Base-by-base conservation (phyloP, 2,329 filamentous ascomycete species). In the Calonectria montana region DNA sequence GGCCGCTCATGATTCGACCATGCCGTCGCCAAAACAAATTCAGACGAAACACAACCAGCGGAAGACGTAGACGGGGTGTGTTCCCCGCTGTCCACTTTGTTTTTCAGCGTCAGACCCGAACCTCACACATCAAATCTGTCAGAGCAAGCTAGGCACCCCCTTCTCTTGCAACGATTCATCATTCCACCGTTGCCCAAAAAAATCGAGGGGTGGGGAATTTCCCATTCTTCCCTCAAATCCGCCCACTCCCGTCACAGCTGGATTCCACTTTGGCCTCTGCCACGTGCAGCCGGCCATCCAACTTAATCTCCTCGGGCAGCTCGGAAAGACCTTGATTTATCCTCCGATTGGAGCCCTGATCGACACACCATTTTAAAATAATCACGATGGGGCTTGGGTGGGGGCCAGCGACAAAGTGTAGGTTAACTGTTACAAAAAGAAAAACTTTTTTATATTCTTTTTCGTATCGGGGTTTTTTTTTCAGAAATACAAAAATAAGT, bases 231-330 rank as follows among this genome's bases (percentile, higher is more conserved):
- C n/a, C 8, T 18, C 41, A 18, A 18, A 41, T 18, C 39, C 4
- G 39, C 39, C 39, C 15, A 7, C 39, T 18, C 39, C 39, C 39
- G 39, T 41, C 39, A 18, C 39, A 41, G 15, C 41, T n/a, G 41
- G 41, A 43, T 43, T 18, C 41, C 41, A 43, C 18, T 43, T 43
- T 43, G 41, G 41, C 41, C 18, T 31, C 21, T 65, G 63, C 31
- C 63, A 65, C 63, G 63, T 55, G 63, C 63, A 18, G 47, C n/a
- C 61, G 29, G 35, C 45, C 10, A n/a, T 27, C 25, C 41, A 57
- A 66, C 48, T 29, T 55, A 57, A 66, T 66, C 64, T 65, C 23
- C 29, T 37, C 48, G 25, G 37, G 13, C 18, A 35, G 29, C 25
- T 53, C 50, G 50, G 64, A 35, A 39, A 41, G 35, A 31, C 23